phyloP scores from a whole-genome alignment of 257 asterid genomes.

The Fraxinus cuspidata region DNA sequence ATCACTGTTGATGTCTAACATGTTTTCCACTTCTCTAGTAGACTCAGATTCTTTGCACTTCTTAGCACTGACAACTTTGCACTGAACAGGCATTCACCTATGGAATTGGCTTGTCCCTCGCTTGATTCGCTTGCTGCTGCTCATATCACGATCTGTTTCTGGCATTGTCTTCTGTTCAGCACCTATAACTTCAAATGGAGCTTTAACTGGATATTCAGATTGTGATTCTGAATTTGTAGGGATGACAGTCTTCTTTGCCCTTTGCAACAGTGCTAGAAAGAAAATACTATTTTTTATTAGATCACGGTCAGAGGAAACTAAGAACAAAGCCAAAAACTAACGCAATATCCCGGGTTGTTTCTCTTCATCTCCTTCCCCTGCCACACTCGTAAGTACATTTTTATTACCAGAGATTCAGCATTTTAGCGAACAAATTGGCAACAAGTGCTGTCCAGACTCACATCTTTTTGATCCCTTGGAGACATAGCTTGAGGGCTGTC shows the following conservation, averaged over 20 bases:
- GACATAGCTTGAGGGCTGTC: slow-evolving; percentile 60
- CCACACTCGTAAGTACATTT: slow-evolving; percentile 35
- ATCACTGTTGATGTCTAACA: slow-evolving; percentile 35
- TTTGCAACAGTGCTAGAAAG: slow-evolving; percentile 42
- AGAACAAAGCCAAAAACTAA: slow-evolving; percentile 19
- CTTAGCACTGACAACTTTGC: slow-evolving; percentile 14
- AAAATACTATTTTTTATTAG: slow-evolving; percentile 17
- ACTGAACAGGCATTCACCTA: slow-evolving; percentile 30
- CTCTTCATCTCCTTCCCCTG: slow-evolving; percentile 44
- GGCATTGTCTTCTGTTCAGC: slow-evolving; percentile 11
- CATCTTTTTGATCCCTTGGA: slow-evolving; percentile 54
- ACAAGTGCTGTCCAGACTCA: slow-evolving; percentile 58
- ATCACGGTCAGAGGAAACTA: slow-evolving; percentile 12
- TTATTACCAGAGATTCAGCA: slow-evolving; percentile 48
- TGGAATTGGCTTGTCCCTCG: slow-evolving; percentile 31
- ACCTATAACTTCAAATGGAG: slow-evolving; percentile 13
- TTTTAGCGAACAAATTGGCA: slow-evolving; percentile 64
- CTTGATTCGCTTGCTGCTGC: slow-evolving; percentile 25
- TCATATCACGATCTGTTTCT: slow-evolving; percentile 25
- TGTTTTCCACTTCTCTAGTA: slow-evolving; percentile 42
- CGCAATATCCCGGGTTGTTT: slow-evolving; percentile 43
- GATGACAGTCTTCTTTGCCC: slow-evolving; percentile 30
- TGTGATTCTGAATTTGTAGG: slow-evolving; percentile 41
- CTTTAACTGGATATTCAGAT: slow-evolving; percentile 42
- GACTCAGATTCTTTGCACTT: slow-evolving; percentile 42